These are phyloP conservation scores for Lactifluus rugatus DNA, from an alignment of 768 basidiomycete genomes.

Conservation along the genomic window DNA sequence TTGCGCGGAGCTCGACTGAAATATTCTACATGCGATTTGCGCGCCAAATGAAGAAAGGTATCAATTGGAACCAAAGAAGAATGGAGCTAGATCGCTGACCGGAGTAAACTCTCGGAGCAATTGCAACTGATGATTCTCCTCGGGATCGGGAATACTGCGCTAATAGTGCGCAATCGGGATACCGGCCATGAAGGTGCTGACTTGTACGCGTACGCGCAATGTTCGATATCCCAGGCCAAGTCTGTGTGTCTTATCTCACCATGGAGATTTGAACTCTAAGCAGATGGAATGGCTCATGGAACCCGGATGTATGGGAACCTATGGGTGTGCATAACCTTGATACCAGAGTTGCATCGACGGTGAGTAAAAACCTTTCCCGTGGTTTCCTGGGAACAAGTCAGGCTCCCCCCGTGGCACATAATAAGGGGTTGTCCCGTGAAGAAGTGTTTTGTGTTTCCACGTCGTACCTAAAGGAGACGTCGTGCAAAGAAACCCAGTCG, in stretches of 20 bases:
- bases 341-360: neutral
- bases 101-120: neutral
- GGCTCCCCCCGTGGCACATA: neutral
- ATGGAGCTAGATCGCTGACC: conserved; percentile 15
- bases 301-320: neutral
- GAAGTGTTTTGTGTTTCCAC: neutral
- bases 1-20: neutral
- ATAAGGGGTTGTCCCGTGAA: neutral
- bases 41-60: neutral
- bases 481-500: neutral
- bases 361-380: neutral
- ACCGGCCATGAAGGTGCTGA: neutral
- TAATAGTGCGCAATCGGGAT: conserved; percentile 3
- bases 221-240: neutral
- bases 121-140: conserved; percentile 10
- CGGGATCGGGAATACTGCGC: conserved; percentile 11
- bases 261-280: conserved; percentile 4
- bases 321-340: conserved; percentile 2
- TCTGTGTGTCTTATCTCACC: conserved; percentile 12
- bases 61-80: conserved; percentile 5
- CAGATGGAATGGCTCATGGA: conserved; percentile 2
- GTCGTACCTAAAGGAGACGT: neutral
- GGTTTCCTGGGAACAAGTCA: neutral
- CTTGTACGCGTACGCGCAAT: neutral
- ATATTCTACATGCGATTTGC: conserved; percentile 6